Conservation (phyloP, 1,139 yeast species). For the Blastobotrys aristatus region DNA sequence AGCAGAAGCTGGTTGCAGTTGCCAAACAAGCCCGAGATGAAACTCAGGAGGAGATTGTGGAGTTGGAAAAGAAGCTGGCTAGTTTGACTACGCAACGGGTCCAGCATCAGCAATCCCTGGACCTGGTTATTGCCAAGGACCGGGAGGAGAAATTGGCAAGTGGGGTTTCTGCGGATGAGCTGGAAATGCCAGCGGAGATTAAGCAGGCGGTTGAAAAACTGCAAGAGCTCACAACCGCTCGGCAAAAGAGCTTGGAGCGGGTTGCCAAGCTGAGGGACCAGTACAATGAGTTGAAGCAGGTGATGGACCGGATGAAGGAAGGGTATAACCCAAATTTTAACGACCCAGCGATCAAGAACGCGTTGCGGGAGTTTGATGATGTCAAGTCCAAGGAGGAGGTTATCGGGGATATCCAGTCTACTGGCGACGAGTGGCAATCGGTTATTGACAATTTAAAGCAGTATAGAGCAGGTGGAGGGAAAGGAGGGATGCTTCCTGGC, state of each 20-base stretch:
- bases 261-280: constrained; percentile 21
- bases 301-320: constrained; percentile 44
- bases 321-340: constrained; percentile 86
- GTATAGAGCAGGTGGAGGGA: not conserved
- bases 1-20: constrained; percentile 32
- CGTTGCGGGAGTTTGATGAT: constrained; percentile 55
- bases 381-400: constrained; percentile 15
- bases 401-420: constrained; percentile 9
- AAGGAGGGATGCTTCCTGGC: constrained; percentile 7
- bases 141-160: constrained; percentile 28
- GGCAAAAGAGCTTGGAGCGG: constrained; percentile 27
- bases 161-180: constrained; percentile 21
- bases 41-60: constrained; percentile 25
- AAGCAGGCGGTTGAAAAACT: constrained; percentile 6
- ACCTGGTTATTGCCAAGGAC: constrained; percentile 31
- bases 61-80: constrained; percentile 22
- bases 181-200: constrained; percentile 14
- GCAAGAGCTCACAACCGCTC: constrained; percentile 28
- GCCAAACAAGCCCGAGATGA: constrained; percentile 25
- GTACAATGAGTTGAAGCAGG: constrained; percentile 37
- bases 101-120: constrained; percentile 29
- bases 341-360: constrained; percentile 77
- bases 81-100: constrained; percentile 18
- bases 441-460: constrained; percentile 11
- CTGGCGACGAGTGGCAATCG: constrained; percentile 5